Conservation (phyloP, 805 yeast species). For the Hanseniaspora hatyaiensis region DNA sequence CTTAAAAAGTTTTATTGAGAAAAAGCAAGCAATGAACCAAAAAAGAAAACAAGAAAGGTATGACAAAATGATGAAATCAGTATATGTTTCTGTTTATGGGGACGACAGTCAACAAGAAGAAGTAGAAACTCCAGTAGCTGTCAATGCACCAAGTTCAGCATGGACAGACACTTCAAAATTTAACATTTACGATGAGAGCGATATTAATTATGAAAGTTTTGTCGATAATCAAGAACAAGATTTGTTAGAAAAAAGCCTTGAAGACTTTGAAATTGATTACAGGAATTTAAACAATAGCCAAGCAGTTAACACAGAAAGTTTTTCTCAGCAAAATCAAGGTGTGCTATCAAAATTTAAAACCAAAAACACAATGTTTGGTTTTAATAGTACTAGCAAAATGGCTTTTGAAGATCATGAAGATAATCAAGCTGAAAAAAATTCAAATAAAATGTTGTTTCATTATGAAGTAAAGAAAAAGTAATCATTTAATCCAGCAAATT, state of each 20-base stretch:
- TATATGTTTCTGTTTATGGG: conserved; percentile 4
- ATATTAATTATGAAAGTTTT: conserved; percentile 8
- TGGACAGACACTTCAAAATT: neutral
- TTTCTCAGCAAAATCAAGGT: no score
- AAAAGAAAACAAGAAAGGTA: conserved; percentile 20
- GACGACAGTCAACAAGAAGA: neutral
- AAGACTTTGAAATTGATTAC: conserved; percentile 8
- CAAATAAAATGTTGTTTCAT: no score
- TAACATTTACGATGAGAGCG: conserved; percentile 19
- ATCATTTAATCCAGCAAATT: no score
- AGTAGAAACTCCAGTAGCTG: conserved; percentile 9
- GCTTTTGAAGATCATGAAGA: no score
- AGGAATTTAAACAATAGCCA: neutral
- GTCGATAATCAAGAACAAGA: no score
- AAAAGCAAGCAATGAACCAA: conserved; percentile 19
- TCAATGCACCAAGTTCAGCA: neutral
- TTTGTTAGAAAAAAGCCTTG: neutral
- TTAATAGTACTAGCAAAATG: no score
- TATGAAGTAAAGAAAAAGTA: no score
- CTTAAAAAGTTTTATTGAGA: conserved; percentile 28
- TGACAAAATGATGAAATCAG: conserved; percentile 17
- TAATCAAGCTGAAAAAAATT: no score
- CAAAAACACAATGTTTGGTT: no score
- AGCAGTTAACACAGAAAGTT: neutral
- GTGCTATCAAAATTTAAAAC: no score